A percentile compares a stretch with the other conserved stretches of the same genome.
Conservation (phyloP, 2,329 filamentous ascomycete genomes). For the Diplodia scrobiculata region DNA sequence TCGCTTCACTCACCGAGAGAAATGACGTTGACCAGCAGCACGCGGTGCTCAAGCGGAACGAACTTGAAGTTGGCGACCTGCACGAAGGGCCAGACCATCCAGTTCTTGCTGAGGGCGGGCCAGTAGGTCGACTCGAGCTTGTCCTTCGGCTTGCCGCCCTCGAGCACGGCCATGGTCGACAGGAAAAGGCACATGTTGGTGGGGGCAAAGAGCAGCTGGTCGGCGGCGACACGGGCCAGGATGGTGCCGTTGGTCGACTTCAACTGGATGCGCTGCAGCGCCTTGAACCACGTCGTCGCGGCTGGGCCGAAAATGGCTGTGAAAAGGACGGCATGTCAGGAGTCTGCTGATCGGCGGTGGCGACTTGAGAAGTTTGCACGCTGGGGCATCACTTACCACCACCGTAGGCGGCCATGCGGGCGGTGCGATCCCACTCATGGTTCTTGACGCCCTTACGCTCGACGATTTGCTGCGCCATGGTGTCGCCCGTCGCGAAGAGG, state of each 20-base stretch:
- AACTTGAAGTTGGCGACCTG: conserved; percentile 87
- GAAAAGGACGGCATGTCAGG: conserved; percentile 30
- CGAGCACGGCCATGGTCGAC: conserved; percentile 78
- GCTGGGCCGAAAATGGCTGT: conserved; percentile 81
- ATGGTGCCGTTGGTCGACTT: conserved; percentile 69
- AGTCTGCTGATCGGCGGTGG: neutral
- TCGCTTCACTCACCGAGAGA: conserved; percentile 59
- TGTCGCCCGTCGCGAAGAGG: conserved; percentile 89
- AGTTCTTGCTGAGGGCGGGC: conserved; percentile 76
- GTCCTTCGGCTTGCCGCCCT: conserved; percentile 65
- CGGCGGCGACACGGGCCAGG: conserved; percentile 70
- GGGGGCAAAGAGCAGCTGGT: conserved; percentile 84
- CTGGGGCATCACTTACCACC: conserved; percentile 57
- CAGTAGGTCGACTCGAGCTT: conserved; percentile 73
- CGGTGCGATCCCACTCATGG: conserved; percentile 71
- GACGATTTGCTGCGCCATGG: conserved; percentile 86
- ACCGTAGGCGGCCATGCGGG: conserved; percentile 78
- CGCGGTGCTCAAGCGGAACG: conserved; percentile 77
- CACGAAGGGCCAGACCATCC: conserved; percentile 82
- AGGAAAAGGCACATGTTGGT: conserved; percentile 80
- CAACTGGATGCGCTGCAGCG: conserved; percentile 70
- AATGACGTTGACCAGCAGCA: conserved; percentile 84
- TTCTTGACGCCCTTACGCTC: conserved; percentile 76
- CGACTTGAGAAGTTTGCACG: conserved; percentile 38
- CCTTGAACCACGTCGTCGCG: conserved; percentile 81